Conservation (phyloP, 306 rosid species). For the Glycine soja region DNA sequence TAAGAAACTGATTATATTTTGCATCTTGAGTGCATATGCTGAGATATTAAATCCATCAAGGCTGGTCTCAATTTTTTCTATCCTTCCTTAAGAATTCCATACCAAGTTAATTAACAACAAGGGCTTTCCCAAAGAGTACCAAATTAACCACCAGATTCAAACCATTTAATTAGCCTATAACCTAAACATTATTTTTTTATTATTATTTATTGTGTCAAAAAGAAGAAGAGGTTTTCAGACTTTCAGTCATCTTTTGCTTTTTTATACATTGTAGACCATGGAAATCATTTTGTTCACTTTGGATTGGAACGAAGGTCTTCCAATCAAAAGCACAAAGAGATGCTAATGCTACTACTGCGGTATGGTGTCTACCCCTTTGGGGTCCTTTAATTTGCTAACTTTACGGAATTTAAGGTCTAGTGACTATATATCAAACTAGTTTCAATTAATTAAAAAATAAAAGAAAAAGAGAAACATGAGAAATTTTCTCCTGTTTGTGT, state of each 20-base stretch:
- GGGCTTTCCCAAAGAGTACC: constrained; percentile 3
- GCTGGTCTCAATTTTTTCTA: neutral
- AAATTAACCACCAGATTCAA: neutral
- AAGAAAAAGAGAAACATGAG: neutral
- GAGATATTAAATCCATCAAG: neutral
- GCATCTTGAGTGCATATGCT: constrained; percentile 20
- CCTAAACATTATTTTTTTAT: neutral
- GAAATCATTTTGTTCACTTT: constrained; percentile 66
- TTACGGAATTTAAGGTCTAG: constrained; percentile 52
- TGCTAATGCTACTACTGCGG: constrained; percentile 17
- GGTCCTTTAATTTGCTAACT: constrained; percentile 40
- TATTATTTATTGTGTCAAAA: constrained; percentile 53
- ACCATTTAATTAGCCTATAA: neutral
- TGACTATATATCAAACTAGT: constrained; percentile 22
- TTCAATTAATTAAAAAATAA: neutral
- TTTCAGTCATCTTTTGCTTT: constrained; percentile 60
- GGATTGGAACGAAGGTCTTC: constrained; percentile 59
- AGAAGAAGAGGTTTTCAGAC: constrained; percentile 54
- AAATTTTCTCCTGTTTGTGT: neutral
- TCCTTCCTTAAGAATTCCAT: neutral
- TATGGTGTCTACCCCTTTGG: constrained; percentile 36
- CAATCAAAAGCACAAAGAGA: constrained; percentile 51
- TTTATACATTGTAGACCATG: constrained; percentile 66
- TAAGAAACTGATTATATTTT: neutral
- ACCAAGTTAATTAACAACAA: neutral